These are phyloP conservation scores for Asterionellopsis glacialis DNA, from an alignment of 108 stramenopile genomes.

Conservation along the genomic window DNA sequence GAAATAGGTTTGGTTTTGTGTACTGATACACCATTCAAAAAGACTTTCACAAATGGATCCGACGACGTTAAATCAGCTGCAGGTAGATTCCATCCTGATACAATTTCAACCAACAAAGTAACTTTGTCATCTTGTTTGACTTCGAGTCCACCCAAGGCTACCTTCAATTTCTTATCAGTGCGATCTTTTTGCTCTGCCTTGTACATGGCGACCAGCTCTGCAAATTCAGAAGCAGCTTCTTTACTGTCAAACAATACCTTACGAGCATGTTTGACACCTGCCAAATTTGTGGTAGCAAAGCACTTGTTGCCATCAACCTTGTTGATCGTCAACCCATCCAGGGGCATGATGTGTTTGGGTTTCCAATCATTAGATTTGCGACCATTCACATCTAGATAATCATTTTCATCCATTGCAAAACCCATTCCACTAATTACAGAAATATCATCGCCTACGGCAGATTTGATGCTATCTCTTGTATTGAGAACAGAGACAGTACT, in stretches of 20 bases:
- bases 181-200: slow-evolving; percentile 34
- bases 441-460: not conserved
- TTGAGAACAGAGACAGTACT: too few species aligned
- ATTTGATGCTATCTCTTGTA: too few species aligned
- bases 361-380: slow-evolving; percentile 25
- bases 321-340: slow-evolving; percentile 28
- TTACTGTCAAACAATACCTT: slow-evolving; percentile 62
- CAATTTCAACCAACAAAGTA: slow-evolving; percentile 62
- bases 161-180: slow-evolving; percentile 25
- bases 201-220: slow-evolving; percentile 29
- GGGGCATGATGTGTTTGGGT: slow-evolving; percentile 50
- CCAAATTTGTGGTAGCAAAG: slow-evolving; percentile 20
- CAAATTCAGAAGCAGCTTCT: slow-evolving; percentile 38
- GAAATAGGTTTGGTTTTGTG: slow-evolving; percentile 54
- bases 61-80: slow-evolving; percentile 44
- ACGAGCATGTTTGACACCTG: slow-evolving; percentile 28
- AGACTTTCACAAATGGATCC: slow-evolving; percentile 59
- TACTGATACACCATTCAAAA: slow-evolving; percentile 39
- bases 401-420: slow-evolving; percentile 11
- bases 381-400: slow-evolving; percentile 2
- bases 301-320: slow-evolving; percentile 25
- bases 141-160: slow-evolving; percentile 36
- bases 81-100: slow-evolving; percentile 58
- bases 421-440: slow-evolving; percentile 14
- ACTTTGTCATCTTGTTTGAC: slow-evolving; percentile 35